Base-by-base conservation (phyloP, 345 rosid genomes). In the Citrus reticulata region DNA sequence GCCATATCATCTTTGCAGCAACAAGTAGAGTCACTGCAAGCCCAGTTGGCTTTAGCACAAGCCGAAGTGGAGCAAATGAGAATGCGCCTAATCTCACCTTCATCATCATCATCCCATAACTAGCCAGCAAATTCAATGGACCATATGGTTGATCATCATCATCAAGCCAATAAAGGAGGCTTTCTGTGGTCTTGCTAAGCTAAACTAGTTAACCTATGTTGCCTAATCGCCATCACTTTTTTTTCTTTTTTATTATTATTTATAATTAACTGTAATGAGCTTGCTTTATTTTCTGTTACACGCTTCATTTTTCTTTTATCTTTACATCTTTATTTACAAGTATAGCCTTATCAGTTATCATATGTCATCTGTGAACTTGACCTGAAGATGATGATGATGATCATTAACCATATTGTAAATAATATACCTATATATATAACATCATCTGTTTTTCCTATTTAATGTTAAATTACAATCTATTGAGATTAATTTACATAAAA, bases 1-100 rank as follows among this genome's bases (percentile, higher is more conserved):
- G 94, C 93, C 64, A 93, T 95, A 32, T 90, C 94, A 0, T 90
- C 93, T 5, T 78, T 95, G 42, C 97, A 95, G 20, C 89, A 81
- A 65, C 95, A 95, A 68, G 88, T 95, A 11, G 93, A 93, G 80
- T 74, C 83, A 13, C 92, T 95, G 24, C 98, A 92, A 79, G 81
- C 85, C 77, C 97, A 93, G 70, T 77, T 95, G 66, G 97, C 97
- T 14, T 71, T 87, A 4, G 93, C 97, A 27, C 97, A 90, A 79
- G 97, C 97, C 2, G 97, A 95, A 79, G 89, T 92, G 39, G 88
- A 89, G 55, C 97, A 88, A 78, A 75, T 89, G 79, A 83, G 84
- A 75, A 75, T 87, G 84, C 82, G 84, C 46, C 80, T 74, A 6
- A 49, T 71, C 63, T 58, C 75, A 49, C 62, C 84, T 30, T 78